Conservation (phyloP, 148 eudicot species). For the Euryodendron excelsum region DNA sequence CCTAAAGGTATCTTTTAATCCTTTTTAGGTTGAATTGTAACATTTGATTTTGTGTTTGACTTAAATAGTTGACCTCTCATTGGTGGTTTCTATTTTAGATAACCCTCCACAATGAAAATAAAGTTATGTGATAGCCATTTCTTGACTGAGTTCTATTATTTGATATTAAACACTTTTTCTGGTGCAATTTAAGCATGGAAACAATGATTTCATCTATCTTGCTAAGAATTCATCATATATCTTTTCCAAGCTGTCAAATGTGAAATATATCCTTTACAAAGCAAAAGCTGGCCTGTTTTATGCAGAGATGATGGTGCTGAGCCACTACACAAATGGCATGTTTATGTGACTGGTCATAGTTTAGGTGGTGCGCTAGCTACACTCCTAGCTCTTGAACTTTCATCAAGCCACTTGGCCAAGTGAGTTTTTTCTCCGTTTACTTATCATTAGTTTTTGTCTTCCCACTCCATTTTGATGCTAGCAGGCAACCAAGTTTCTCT, state of each 20-base stretch:
- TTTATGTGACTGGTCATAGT: constrained; percentile 94
- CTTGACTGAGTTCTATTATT: not conserved
- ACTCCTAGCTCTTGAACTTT: constrained; percentile 91
- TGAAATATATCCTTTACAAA: not conserved
- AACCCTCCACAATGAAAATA: not conserved
- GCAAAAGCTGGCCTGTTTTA: constrained; percentile 7
- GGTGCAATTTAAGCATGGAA: not conserved
- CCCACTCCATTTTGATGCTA: not conserved
- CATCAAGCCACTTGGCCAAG: constrained; percentile 87
- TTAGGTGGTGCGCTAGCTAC: constrained; percentile 98
- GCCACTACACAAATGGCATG: constrained; percentile 64
- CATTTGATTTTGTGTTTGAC: not conserved
- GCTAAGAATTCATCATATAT: not conserved
- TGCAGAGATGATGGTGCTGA: constrained; percentile 58
- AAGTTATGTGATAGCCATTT: constrained; percentile 1
- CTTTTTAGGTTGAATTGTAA: not conserved
- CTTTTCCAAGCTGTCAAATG: not conserved
- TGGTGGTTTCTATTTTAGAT: constrained; percentile 4
- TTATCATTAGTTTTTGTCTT: not conserved
- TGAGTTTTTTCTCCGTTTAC: constrained; percentile 40
- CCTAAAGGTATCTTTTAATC: not conserved
- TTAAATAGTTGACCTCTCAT: not conserved
- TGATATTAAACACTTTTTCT: constrained; percentile 2
- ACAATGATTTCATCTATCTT: not conserved
- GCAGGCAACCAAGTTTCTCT: not conserved